phyloP scores from a whole-genome alignment of 2,329 filamentous ascomycete species.

The Aphanoascus verrucosus region DNA sequence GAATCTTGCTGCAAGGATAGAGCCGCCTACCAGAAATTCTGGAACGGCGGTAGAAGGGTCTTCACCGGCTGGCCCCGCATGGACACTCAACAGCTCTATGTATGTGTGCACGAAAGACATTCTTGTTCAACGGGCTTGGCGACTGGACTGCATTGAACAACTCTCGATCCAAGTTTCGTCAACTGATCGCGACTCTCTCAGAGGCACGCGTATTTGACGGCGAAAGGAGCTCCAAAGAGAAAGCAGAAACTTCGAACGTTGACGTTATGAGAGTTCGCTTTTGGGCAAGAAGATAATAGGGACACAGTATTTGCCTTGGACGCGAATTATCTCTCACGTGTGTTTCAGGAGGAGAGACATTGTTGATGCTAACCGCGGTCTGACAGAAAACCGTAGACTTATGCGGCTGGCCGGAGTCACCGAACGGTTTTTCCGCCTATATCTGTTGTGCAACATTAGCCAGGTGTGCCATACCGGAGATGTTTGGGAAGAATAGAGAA shows the following conservation, averaged over 20 bases:
- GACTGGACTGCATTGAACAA: neutral
- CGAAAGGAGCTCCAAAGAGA: neutral
- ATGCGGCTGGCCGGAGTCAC: conserved; percentile 7
- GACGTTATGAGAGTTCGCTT: neutral
- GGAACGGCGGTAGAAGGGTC: conserved; percentile 14
- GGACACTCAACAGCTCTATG: neutral
- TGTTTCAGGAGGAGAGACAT: conserved; percentile 6
- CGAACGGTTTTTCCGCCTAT: conserved; percentile 7
- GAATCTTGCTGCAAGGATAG: conserved; percentile 7
- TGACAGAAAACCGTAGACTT: conserved; percentile 6
- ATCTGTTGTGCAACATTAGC: conserved; percentile 11
- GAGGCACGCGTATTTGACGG: neutral
- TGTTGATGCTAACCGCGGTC: neutral
- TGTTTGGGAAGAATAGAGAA: neutral
- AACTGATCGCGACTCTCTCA: neutral
- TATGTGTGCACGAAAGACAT: neutral
- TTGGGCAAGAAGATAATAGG: neutral
- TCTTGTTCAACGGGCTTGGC: conserved; percentile 1
- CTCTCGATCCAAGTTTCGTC: no score
- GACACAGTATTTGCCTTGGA: neutral
- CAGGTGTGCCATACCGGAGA: neutral
- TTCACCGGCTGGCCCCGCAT: conserved; percentile 6
- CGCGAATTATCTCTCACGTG: conserved; percentile 6
- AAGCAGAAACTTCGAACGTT: neutral
- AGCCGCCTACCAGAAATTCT: conserved; percentile 7